Evolutionary conservation across 495 filamentous ascomycete genomes (phyloP), one percentile per base, ranked within the genome.

Genomic region (Podospora anserina): DNA sequence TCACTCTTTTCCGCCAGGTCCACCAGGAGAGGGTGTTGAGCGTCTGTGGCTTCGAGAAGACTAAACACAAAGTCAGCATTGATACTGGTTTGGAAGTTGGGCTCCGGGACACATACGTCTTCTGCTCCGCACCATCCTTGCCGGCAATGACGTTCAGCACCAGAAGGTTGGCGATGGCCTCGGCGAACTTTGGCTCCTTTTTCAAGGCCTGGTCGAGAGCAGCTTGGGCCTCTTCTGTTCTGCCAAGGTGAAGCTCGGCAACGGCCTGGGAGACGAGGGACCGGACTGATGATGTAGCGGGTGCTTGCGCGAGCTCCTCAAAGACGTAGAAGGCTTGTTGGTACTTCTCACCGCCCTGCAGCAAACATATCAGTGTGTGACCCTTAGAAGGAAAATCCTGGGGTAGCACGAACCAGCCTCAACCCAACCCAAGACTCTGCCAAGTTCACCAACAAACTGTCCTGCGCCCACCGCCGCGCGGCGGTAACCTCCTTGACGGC

Each of bases 311-410:
- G 54, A 99, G 88, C 79, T 99, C 95, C 80, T 97, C 94, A 76
- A 92, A 99, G 72, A 99, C 94, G 85, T 99, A 99, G 82, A 95
- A 99, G 49, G 94, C 91, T 71, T 92, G 90, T 78, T 98, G 95
- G 82, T 98, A 99, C 78, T 91, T 93, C 70, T 97, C 94, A 69
- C 93, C 93, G 75, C 95, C 95, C 92, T 96, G 63, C 57, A 66
- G n/a, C 58, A 27, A 53, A 16, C 39, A 49, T 11, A 57, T 70
- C 49, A 72, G 62, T 64, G 7, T 49, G 15, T 18, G 27, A 13
- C 26, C 5, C 54, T 39, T 32, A 7, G 18, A 27, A 9, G 7
- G 44, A 32, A 11, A 3, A 20, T 44, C 3, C 5, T 27, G 34
- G 1, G 32, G 27, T 11, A 44, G 27, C 53, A 87, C 89, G 58